phyloP scores from a whole-genome alignment of 192 early-diverging fungal species.

The Obelidium mucronatum region DNA sequence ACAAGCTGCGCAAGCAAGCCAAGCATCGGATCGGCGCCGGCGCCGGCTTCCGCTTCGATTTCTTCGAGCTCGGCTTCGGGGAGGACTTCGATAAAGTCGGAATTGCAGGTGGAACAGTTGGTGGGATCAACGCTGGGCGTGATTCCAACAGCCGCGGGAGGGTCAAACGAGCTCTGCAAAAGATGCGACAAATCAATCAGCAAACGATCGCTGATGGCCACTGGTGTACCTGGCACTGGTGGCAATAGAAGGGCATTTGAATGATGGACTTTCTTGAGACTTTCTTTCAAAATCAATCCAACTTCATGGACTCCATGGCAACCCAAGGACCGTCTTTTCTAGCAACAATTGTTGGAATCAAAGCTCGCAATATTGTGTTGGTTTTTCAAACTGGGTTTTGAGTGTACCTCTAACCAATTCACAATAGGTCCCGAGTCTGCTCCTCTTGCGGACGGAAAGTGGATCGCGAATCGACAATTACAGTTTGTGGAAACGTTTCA shows the following conservation, averaged over 20 bases:
- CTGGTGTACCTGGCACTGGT: slow-evolving; percentile 14
- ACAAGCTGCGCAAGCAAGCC: too few relatives aligned
- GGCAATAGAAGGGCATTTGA: slow-evolving; percentile 2
- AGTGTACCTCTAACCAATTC: background rate
- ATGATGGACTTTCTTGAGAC: background rate
- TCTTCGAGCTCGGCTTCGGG: too few relatives aligned
- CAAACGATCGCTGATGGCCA: background rate
- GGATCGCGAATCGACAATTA: background rate
- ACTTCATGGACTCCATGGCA: background rate
- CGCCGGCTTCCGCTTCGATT: too few relatives aligned
- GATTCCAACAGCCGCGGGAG: too few relatives aligned
- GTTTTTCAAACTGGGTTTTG: background rate
- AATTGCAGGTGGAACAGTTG: slow-evolving; percentile 3
- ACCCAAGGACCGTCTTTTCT: background rate
- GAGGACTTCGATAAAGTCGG: slow-evolving; percentile 25
- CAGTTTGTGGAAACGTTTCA: background rate
- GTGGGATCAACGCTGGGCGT: background rate
- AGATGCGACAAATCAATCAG: background rate
- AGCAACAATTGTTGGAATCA: background rate
- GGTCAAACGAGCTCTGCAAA: background rate
- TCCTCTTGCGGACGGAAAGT: background rate
- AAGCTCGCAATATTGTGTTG: background rate
- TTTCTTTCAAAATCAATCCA: background rate
- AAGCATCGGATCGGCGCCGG: too few relatives aligned
- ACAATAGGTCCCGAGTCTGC: background rate